A percentile compares a stretch with the other conserved stretches of the same genome.
Evolutionary conservation across 192 early-diverging fungal genomes (phyloP).

Genomic region (Physocladia obscura): DNA sequence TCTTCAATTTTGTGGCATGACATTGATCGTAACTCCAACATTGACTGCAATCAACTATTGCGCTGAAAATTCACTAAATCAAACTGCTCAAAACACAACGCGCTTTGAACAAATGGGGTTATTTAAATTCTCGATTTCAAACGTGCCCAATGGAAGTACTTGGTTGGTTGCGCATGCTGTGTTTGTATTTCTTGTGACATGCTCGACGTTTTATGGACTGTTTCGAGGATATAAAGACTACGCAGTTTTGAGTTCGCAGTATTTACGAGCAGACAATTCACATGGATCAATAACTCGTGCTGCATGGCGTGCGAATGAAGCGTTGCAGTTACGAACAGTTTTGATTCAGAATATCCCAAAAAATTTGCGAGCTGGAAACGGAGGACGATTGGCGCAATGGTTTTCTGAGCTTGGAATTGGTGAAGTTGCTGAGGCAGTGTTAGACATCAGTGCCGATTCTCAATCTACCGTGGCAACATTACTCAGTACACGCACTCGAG

Average conservation of each 20-base stretch:
- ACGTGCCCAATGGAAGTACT: constrained; percentile 32
- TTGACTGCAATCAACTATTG: constrained; percentile 49
- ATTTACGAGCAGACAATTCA: constrained; percentile 33
- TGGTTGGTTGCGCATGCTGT: constrained; percentile 41
- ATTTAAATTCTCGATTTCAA: constrained; percentile 25
- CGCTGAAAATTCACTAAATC: constrained; percentile 5
- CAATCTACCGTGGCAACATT: neutral
- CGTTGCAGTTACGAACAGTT: constrained; percentile 48
- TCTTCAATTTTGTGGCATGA: constrained; percentile 24
- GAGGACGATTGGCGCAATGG: constrained; percentile 43
- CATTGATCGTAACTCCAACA: constrained; percentile 33
- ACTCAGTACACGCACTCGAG: constrained; percentile 9
- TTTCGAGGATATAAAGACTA: constrained; percentile 41
- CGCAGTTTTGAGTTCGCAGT: constrained; percentile 21
- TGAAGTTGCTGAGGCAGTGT: constrained; percentile 39
- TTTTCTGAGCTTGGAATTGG: constrained; percentile 48
- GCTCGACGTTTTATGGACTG: constrained; percentile 34
- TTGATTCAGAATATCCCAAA: constrained; percentile 50
- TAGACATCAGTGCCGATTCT: constrained; percentile 34
- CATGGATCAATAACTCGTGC: constrained; percentile 14
- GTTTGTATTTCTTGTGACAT: constrained; percentile 41
- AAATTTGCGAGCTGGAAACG: constrained; percentile 39
- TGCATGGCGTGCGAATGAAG: constrained; percentile 41
- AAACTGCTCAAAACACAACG: neutral
- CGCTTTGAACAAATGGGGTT: neutral